Percentiles rank a stretch among this genome's conserved stretches.
Evolutionary conservation across 2,329 filamentous ascomycete genomes (phyloP).

Genomic region (Colletotrichum truncatum): DNA sequence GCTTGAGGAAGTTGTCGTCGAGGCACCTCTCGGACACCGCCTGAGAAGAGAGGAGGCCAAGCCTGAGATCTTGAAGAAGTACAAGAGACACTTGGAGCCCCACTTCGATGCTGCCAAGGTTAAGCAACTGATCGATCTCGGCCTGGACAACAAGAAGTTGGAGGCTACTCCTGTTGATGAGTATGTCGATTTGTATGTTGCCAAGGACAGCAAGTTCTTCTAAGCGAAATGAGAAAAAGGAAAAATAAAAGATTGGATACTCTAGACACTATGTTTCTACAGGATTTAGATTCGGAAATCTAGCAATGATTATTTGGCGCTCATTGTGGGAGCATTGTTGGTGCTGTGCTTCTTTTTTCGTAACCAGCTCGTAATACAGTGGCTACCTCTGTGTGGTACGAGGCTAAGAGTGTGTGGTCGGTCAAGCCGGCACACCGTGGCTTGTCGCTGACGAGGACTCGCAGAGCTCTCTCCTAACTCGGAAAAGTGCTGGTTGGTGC

Average conservation of each 20-base stretch:
- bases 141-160: constrained; percentile 77
- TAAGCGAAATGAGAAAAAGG: constrained; percentile 33
- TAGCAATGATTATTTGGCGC: neutral
- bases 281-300: constrained; percentile 8
- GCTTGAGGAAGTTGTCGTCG: constrained; percentile 88
- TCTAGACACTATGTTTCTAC: constrained; percentile 9
- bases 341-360: too few relatives aligned
- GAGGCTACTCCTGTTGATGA: constrained; percentile 88
- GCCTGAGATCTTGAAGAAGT: constrained; percentile 96
- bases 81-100: constrained; percentile 87
- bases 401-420: constrained; percentile 2
- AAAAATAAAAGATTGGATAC: constrained; percentile 10
- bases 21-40: constrained; percentile 93
- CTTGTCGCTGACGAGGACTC: constrained; percentile 22
- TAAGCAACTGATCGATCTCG: constrained; percentile 83
- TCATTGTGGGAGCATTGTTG: neutral
- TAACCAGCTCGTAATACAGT: neutral
- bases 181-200: constrained; percentile 86
- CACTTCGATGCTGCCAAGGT: constrained; percentile 84
- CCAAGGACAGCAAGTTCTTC: constrained; percentile 70
- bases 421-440: neutral
- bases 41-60: constrained; percentile 95
- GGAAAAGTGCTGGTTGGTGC: constrained; percentile 6
- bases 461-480: constrained; percentile 3
- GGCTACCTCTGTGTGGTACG: constrained; percentile 12